phyloP scores from a whole-genome alignment of 2,329 filamentous ascomycete species.

The Ilyonectria sp. region DNA sequence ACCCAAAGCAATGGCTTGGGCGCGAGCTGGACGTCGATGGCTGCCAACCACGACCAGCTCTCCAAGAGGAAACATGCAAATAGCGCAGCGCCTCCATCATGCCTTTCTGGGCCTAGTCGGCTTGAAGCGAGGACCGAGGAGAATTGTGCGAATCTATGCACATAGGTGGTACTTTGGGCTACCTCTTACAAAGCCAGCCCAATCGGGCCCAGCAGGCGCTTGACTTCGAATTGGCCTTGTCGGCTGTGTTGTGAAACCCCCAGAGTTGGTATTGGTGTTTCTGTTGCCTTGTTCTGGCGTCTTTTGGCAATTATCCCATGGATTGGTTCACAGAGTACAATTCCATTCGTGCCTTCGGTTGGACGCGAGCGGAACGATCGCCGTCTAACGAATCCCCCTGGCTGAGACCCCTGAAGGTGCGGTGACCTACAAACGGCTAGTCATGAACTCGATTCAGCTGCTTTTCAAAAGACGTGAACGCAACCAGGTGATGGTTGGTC shows the following conservation, averaged over 20 bases:
- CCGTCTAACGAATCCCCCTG: not conserved
- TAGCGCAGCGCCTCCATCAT: conserved; percentile 40
- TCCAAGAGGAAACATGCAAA: conserved; percentile 27
- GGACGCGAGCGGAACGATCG: not conserved
- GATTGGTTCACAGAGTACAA: not conserved
- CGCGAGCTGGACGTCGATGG: conserved; percentile 24
- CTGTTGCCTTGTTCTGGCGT: conserved; percentile 14
- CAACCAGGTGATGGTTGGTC: not conserved
- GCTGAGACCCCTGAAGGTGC: conserved; percentile 1
- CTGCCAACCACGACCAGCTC: conserved; percentile 20
- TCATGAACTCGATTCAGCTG: conserved; percentile 3
- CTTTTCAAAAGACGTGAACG: not conserved
- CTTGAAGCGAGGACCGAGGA: conserved; percentile 32
- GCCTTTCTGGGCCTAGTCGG: conserved; percentile 42
- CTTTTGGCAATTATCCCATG: conserved; percentile 1
- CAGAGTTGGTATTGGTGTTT: conserved; percentile 7
- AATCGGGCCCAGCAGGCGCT: conserved; percentile 9
- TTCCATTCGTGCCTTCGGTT: not conserved
- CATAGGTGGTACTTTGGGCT: conserved; percentile 36
- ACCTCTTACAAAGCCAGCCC: conserved; percentile 25
- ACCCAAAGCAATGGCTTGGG: conserved; percentile 17
- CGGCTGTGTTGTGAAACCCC: conserved; percentile 10
- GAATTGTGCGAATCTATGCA: conserved; percentile 40
- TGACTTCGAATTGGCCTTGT: conserved; percentile 10
- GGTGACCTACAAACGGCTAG: not conserved